phyloP scores from a whole-genome alignment of 768 basidiomycete genomes.

The Boletus rex-veris region DNA sequence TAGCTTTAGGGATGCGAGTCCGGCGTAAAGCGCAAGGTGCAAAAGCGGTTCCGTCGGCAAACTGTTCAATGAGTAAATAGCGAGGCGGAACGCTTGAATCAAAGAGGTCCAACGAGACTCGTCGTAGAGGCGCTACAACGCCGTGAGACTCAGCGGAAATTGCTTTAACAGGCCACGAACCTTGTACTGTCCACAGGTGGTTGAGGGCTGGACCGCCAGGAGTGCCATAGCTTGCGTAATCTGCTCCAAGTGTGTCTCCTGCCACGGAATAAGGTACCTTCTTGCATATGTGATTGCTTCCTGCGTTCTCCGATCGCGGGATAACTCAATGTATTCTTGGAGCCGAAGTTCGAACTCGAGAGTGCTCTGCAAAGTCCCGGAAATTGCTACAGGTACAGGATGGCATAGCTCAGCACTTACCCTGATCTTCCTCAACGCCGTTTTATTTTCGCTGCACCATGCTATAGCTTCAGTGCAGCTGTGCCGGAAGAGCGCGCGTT shows the following conservation, averaged over 20 bases:
- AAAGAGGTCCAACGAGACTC: constrained; percentile 71
- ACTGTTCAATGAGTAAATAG: constrained; percentile 84
- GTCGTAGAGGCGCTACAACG: constrained; percentile 75
- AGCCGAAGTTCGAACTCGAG: constrained; percentile 95
- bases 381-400: constrained; percentile 13
- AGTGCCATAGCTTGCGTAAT: constrained; percentile 75
- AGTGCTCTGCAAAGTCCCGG: constrained; percentile 59
- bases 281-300: constrained; percentile 84
- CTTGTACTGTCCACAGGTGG: constrained; percentile 75
- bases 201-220: constrained; percentile 70
- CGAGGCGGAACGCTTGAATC: constrained; percentile 74
- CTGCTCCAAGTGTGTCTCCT: constrained; percentile 73
- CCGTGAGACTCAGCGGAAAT: constrained; percentile 9
- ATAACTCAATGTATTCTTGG: constrained; percentile 95
- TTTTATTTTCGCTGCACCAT: constrained; percentile 97
- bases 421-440: constrained; percentile 87
- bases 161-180: constrained; percentile 38
- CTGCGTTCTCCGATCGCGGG: constrained; percentile 55
- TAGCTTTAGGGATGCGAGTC: constrained; percentile 85
- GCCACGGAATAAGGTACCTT: constrained; percentile 80
- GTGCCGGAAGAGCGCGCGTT: constrained; percentile 67
- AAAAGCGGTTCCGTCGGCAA: constrained; percentile 86
- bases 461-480: constrained; percentile 86
- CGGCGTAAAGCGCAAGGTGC: constrained; percentile 85
- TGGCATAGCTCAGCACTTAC: constrained; percentile 35